Conservation (phyloP, 176 grass and related monocot species). For the Oryza coarctata region DNA sequence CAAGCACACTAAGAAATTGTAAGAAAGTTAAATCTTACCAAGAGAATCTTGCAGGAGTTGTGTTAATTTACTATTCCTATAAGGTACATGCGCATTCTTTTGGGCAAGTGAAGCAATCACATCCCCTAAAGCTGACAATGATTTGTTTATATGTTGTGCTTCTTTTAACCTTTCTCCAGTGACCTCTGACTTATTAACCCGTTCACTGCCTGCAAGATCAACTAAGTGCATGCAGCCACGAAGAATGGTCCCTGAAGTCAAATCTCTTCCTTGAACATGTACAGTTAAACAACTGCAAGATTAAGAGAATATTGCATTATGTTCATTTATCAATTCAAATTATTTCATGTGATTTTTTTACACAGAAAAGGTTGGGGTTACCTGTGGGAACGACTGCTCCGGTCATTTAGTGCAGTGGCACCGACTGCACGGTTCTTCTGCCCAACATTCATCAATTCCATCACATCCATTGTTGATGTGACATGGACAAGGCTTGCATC, state of each 20-base stretch:
- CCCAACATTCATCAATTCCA: slow-evolving; percentile 93
- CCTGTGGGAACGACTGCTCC: slow-evolving; percentile 99
- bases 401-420: slow-evolving; percentile 90
- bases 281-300: slow-evolving; percentile 90
- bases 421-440: slow-evolving; percentile 89
- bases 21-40: slow-evolving; percentile 56
- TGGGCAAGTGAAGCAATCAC: slow-evolving; percentile 93
- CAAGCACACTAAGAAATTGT: slow-evolving; percentile 12
- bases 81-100: slow-evolving; percentile 89
- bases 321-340: slow-evolving; percentile 19
- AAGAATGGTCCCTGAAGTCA: slow-evolving; percentile 71
- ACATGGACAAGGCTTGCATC: slow-evolving; percentile 85
- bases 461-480: slow-evolving; percentile 74
- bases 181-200: slow-evolving; percentile 95
- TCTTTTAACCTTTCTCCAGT: slow-evolving; percentile 95
- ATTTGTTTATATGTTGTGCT: slow-evolving; percentile 99
- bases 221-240: slow-evolving; percentile 99
- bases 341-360: slow-evolving; percentile 17
- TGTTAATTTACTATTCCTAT: slow-evolving; percentile 98
- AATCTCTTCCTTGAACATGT: slow-evolving; percentile 96
- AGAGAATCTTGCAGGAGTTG: slow-evolving; percentile 99
- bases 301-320: slow-evolving; percentile 39
- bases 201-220: slow-evolving; percentile 95
- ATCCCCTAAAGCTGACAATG: slow-evolving; percentile 95
- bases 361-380: slow-evolving; percentile 22